Conservation (phyloP, 2,329 filamentous ascomycete genomes). For the Epichloe bromicola region DNA sequence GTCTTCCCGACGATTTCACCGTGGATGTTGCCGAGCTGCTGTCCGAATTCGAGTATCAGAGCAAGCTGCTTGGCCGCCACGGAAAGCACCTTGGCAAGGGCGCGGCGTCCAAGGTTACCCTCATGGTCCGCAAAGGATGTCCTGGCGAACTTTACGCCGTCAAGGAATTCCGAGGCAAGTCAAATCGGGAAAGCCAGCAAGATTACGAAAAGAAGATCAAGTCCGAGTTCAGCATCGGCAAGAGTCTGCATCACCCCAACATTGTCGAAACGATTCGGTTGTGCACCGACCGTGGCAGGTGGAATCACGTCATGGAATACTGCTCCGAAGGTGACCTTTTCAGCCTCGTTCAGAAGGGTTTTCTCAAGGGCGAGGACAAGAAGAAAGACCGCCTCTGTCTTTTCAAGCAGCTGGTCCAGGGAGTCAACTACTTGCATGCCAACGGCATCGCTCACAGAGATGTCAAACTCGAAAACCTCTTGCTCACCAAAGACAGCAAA, state of each 20-base stretch:
- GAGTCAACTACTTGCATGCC: constrained; percentile 67
- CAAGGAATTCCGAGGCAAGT: constrained; percentile 73
- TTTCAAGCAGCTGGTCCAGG: constrained; percentile 80
- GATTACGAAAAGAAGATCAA: constrained; percentile 86
- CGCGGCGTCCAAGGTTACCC: constrained; percentile 66
- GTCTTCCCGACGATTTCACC: constrained; percentile 59
- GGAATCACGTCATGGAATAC: constrained; percentile 92
- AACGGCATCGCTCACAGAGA: constrained; percentile 84
- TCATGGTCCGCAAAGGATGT: constrained; percentile 61
- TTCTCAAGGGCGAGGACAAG: constrained; percentile 51
- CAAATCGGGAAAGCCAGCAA: constrained; percentile 51
- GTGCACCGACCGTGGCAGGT: constrained; percentile 60
- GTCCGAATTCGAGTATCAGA: constrained; percentile 53
- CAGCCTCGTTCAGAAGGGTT: constrained; percentile 56
- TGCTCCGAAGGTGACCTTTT: constrained; percentile 75
- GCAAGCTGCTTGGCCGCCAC: constrained; percentile 57
- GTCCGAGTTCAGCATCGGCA: constrained; percentile 78
- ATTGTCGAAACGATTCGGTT: constrained; percentile 70
- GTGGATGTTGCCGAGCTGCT: constrained; percentile 58
- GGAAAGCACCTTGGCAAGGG: constrained; percentile 71
- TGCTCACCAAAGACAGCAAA: constrained; percentile 66
- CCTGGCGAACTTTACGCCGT: constrained; percentile 62
- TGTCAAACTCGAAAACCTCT: constrained; percentile 78
- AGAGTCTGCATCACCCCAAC: constrained; percentile 75
- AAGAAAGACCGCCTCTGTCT: constrained; percentile 63